phyloP scores from a whole-genome alignment of 2,329 filamentous ascomycete genomes.

The Ophiostoma sp. region DNA sequence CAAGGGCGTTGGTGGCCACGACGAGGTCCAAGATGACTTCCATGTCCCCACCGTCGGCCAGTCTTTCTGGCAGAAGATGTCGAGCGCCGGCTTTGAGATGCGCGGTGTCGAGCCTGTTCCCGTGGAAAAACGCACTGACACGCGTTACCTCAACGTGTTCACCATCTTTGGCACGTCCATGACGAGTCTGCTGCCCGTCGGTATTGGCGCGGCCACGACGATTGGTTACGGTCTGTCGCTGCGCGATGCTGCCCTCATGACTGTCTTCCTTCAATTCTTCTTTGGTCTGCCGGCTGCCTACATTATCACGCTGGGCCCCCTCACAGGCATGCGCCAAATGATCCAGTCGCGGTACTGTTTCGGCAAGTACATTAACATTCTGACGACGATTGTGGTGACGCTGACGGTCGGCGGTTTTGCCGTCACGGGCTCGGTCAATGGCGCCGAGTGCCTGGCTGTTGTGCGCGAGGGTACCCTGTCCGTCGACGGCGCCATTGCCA shows the following conservation, averaged over 20 bases:
- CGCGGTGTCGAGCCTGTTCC: slow-evolving; percentile 49
- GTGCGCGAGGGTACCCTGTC: slow-evolving; percentile 44
- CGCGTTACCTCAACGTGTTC: slow-evolving; percentile 47
- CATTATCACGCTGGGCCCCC: slow-evolving; percentile 58
- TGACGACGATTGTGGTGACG: slow-evolving; percentile 62
- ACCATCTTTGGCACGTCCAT: slow-evolving; percentile 52
- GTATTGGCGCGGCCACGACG: slow-evolving; percentile 54
- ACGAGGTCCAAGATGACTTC: slow-evolving; percentile 18
- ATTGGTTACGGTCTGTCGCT: slow-evolving; percentile 50
- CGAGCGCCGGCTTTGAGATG: slow-evolving; percentile 39
- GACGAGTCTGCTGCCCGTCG: slow-evolving; percentile 52
- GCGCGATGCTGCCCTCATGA: slow-evolving; percentile 58
- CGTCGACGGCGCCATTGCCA: slow-evolving; percentile 59
- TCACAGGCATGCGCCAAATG: slow-evolving; percentile 65
- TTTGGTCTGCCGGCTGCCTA: slow-evolving; percentile 56
- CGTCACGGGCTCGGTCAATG: slow-evolving; percentile 60
- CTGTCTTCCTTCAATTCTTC: slow-evolving; percentile 63
- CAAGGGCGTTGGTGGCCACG: background rate
- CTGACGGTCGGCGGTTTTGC: slow-evolving; percentile 63
- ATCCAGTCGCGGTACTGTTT: slow-evolving; percentile 65
- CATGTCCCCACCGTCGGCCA: slow-evolving; percentile 19
- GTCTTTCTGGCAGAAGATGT: slow-evolving; percentile 19
- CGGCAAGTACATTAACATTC: slow-evolving; percentile 57
- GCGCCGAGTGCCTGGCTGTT: slow-evolving; percentile 53
- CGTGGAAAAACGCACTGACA: slow-evolving; percentile 44